Evolutionary conservation across 345 rosid genomes (phyloP).

Genomic region (Salix viminalis): DNA sequence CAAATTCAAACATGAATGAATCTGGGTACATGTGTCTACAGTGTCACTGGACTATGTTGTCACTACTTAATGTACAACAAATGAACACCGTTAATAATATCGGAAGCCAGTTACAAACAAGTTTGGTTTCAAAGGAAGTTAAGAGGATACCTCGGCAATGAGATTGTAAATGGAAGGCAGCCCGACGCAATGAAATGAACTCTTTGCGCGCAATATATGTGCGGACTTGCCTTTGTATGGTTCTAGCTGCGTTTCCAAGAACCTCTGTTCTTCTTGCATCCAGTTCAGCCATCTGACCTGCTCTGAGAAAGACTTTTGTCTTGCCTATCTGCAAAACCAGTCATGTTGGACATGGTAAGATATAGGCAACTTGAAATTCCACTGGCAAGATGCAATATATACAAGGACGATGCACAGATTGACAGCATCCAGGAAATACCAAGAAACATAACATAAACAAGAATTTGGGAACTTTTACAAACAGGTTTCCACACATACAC

Average conservation of each 20-base stretch:
- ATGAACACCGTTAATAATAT: not conserved
- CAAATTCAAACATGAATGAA: not conserved
- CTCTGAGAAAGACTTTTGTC: slow-evolving; percentile 89
- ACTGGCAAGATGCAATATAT: not conserved
- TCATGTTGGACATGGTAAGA: slow-evolving; percentile 14
- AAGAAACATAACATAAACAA: not conserved
- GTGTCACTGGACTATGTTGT: not conserved
- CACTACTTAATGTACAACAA: not conserved
- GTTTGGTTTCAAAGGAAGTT: not conserved
- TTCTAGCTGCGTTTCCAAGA: slow-evolving; percentile 95
- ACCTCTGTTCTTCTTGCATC: slow-evolving; percentile 98
- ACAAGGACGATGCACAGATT: not conserved
- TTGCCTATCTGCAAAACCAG: slow-evolving; percentile 73
- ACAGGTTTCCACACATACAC: too few species aligned
- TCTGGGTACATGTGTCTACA: too few species aligned
- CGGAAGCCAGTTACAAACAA: slow-evolving; percentile 3
- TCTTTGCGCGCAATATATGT: slow-evolving; percentile 86
- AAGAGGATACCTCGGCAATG: slow-evolving; percentile 70
- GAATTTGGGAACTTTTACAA: not conserved
- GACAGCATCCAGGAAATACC: not conserved
- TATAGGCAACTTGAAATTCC: slow-evolving; percentile 4
- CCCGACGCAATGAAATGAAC: slow-evolving; percentile 67
- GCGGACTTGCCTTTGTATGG: slow-evolving; percentile 77
- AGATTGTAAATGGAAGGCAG: slow-evolving; percentile 79
- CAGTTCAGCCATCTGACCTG: slow-evolving; percentile 99